Percentiles rank a stretch among this genome's conserved stretches.
Evolutionary conservation across 179 eudicot species (phyloP).

Genomic region (Beta lomatogona): DNA sequence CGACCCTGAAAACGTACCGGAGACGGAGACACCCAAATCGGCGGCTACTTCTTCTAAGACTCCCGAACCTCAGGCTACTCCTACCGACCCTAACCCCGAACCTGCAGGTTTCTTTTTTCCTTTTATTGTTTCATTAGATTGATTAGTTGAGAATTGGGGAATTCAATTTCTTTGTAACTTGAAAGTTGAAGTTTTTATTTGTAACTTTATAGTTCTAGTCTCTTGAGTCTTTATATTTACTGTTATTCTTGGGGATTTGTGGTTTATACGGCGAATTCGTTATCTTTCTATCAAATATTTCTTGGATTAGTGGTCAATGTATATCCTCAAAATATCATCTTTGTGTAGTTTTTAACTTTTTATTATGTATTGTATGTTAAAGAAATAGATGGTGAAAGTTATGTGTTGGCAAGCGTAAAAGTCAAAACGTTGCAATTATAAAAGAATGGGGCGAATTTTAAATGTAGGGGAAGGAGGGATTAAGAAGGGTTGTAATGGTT

Average conservation of each 20-base stretch:
- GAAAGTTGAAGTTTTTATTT: not conserved
- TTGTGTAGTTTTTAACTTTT: no score
- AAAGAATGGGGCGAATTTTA: not conserved
- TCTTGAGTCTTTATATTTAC: not conserved
- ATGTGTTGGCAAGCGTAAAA: no score
- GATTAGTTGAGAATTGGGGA: not conserved
- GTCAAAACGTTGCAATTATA: no score
- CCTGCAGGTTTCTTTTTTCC: constrained; percentile 36
- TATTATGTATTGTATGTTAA: no score
- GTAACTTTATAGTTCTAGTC: not conserved
- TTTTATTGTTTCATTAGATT: not conserved
- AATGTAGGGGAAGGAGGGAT: no score
- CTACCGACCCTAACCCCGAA: constrained; percentile 27
- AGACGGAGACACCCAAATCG: constrained; percentile 21
- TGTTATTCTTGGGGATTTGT: not conserved
- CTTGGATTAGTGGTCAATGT: not conserved
- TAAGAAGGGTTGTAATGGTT: no score
- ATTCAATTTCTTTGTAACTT: not conserved
- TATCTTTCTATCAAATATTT: no score
- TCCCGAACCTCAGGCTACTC: constrained; percentile 9
- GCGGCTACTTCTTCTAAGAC: not conserved
- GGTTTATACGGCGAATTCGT: not conserved
- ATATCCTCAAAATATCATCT: not conserved
- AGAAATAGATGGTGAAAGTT: no score
- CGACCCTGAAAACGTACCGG: constrained; percentile 27